These are phyloP conservation scores for Chamaecrista fasciculata DNA, from an alignment of 306 rosid genomes.

Conservation along the genomic window DNA sequence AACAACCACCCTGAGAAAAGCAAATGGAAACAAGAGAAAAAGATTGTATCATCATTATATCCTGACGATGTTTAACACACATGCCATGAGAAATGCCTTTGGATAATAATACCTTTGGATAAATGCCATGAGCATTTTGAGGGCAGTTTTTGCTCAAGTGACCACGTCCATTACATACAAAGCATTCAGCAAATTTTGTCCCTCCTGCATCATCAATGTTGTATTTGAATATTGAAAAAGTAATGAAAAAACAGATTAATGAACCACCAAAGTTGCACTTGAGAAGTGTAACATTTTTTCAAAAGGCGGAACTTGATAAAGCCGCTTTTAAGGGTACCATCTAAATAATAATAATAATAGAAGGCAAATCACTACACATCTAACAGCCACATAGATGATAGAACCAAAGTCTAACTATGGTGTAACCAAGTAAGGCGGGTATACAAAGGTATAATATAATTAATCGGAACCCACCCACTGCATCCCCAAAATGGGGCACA, in stretches of 20 bases:
- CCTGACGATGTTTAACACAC: not conserved
- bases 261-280: not conserved
- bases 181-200: conserved; percentile 81
- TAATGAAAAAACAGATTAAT: not conserved
- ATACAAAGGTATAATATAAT: not conserved
- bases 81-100: not conserved
- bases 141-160: conserved; percentile 94
- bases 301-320: not conserved
- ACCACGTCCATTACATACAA: conserved; percentile 77
- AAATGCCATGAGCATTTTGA: conserved; percentile 81
- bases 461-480: not conserved
- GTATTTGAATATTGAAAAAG: not conserved
- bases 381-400: not conserved
- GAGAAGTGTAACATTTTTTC: not conserved
- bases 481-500: not conserved
- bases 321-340: not conserved
- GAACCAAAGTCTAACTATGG: not conserved
- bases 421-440: not conserved
- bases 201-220: conserved; percentile 65
- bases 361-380: not conserved
- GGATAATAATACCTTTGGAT: conserved; percentile 71
- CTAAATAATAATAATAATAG: not conserved
- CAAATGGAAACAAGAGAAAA: conserved; percentile 6
- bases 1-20: conserved; percentile 76
- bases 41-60: not conserved